Conservation (phyloP, 495 filamentous ascomycete genomes). For the Aspergillus heteromorphus region DNA sequence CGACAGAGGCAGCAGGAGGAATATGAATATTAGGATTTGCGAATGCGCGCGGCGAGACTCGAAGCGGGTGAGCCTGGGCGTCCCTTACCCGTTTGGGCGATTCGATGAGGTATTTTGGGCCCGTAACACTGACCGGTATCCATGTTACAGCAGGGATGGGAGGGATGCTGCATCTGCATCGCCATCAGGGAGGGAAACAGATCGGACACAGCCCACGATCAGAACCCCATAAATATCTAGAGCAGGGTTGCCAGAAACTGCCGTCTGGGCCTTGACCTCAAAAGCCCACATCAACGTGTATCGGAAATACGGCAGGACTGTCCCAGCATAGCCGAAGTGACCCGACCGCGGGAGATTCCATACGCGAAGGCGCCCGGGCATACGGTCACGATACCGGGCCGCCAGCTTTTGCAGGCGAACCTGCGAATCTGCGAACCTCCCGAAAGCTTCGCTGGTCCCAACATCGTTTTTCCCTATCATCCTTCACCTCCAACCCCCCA, state of each 20-base stretch:
- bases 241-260: too few relatives aligned
- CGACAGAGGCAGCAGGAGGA: too few relatives aligned
- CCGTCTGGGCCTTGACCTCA: too few relatives aligned
- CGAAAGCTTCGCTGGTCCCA: constrained; percentile 20
- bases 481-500: constrained; percentile 11
- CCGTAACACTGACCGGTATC: neutral
- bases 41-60: neutral
- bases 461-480: constrained; percentile 29
- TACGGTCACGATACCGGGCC: constrained; percentile 25
- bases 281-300: neutral
- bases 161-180: neutral
- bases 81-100: neutral
- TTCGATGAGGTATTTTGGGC: neutral
- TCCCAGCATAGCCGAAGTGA: constrained; percentile 15
- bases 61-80: neutral
- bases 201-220: neutral
- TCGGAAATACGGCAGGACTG: constrained; percentile 3
- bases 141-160: neutral
- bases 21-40: too few relatives aligned
- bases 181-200: too few relatives aligned
- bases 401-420: constrained; percentile 19
- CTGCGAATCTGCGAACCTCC: constrained; percentile 7
- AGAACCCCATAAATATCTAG: too few relatives aligned
- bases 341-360: constrained; percentile 15
- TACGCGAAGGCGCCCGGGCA: constrained; percentile 8